Evolutionary conservation across 768 basidiomycete genomes (phyloP).

Genomic region (Naganishia friedmannii): DNA sequence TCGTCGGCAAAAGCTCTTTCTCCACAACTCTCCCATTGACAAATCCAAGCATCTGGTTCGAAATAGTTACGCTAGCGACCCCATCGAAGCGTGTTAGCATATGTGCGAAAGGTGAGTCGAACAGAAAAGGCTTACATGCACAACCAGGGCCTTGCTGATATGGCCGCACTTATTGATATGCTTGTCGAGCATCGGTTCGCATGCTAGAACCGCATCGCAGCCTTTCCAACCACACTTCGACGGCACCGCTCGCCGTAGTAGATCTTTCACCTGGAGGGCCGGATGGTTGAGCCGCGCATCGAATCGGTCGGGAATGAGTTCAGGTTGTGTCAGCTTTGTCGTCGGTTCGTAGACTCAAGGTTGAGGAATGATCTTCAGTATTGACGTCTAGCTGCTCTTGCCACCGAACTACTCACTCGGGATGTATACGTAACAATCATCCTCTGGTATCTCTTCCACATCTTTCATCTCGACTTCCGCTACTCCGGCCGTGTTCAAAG

Average conservation of each 20-base stretch:
- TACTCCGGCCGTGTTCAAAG: neutral
- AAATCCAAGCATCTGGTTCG: constrained; percentile 18
- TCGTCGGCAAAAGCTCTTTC: constrained; percentile 3
- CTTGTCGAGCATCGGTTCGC: constrained; percentile 12
- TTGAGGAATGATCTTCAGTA: neutral
- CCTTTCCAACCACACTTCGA: neutral
- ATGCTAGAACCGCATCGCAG: constrained; percentile 14
- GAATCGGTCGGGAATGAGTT: constrained; percentile 17
- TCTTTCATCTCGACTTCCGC: constrained; percentile 11
- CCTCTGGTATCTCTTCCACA: constrained; percentile 9
- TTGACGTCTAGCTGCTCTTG: neutral
- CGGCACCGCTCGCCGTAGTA: neutral
- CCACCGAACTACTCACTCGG: constrained; percentile 1
- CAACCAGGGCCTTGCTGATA: constrained; percentile 10
- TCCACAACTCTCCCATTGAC: constrained; percentile 7
- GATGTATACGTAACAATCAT: constrained; percentile 5
- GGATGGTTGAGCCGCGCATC: constrained; percentile 8
- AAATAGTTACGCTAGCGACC: neutral
- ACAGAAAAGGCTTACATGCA: neutral
- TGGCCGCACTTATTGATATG: constrained; percentile 12
- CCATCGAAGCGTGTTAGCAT: neutral
- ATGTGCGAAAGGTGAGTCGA: neutral
- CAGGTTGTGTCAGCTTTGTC: neutral
- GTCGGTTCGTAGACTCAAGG: constrained; percentile 11
- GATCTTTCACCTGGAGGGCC: constrained; percentile 12